phyloP scores from a whole-genome alignment of 2,329 filamentous ascomycete species.

The Samsoniella hepiali region DNA sequence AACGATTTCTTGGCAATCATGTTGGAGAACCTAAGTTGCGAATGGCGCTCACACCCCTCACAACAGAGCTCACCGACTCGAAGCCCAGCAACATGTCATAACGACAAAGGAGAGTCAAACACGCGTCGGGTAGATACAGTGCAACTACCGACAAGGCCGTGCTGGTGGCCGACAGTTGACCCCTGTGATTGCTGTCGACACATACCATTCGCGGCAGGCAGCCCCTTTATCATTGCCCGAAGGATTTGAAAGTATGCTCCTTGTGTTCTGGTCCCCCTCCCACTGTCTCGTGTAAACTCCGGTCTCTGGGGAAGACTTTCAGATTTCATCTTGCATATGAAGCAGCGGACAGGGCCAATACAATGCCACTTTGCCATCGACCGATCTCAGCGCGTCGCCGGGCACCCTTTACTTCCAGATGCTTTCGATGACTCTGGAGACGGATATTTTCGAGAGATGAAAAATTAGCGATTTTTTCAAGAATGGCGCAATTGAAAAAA shows the following conservation, averaged over 20 bases:
- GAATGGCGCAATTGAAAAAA: background rate
- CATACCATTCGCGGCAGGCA: background rate
- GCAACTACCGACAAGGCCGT: background rate
- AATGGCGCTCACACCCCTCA: no score
- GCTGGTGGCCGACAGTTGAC: background rate
- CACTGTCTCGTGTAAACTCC: background rate
- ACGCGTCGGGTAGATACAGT: background rate
- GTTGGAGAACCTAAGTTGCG: background rate
- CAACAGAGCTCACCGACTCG: background rate
- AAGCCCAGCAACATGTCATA: background rate
- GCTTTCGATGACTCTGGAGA: background rate
- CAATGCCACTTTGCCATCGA: background rate
- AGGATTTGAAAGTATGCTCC: background rate
- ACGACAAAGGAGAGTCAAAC: background rate
- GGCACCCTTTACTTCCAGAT: background rate
- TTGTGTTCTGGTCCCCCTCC: background rate
- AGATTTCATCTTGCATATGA: background rate
- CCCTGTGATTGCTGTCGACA: background rate
- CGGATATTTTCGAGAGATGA: background rate
- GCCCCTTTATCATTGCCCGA: background rate
- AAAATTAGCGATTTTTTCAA: background rate
- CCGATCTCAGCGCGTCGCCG: background rate
- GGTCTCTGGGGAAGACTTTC: no score
- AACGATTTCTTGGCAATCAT: background rate
- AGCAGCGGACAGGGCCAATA: background rate